These are phyloP conservation scores for Russula brevipes DNA, from an alignment of 768 basidiomycete genomes.

Conservation along the genomic window DNA sequence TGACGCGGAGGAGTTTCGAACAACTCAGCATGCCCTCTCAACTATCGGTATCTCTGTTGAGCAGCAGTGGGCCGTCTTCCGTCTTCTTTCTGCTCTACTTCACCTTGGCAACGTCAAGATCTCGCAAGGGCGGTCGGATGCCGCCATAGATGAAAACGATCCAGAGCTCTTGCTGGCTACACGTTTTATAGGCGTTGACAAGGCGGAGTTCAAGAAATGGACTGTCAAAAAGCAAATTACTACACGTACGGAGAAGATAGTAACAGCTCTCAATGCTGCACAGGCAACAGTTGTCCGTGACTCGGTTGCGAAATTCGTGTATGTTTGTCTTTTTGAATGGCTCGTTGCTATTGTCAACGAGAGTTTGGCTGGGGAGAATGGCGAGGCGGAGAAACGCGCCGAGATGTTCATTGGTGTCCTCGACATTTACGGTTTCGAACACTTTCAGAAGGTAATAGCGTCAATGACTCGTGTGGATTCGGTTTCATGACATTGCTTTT, in stretches of 20 bases:
- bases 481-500: constrained; percentile 3
- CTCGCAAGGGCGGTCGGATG: constrained; percentile 72
- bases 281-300: constrained; percentile 94
- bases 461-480: neutral
- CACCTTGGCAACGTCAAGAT: constrained; percentile 99
- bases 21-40: constrained; percentile 90
- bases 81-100: constrained; percentile 84
- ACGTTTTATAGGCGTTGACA: constrained; percentile 82
- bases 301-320: constrained; percentile 97
- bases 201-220: constrained; percentile 97
- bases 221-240: constrained; percentile 96
- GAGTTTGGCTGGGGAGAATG: constrained; percentile 90
- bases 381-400: constrained; percentile 81
- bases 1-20: constrained; percentile 91
- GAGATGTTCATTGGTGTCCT: constrained; percentile 99
- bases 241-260: constrained; percentile 93
- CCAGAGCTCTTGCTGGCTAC: constrained; percentile 75
- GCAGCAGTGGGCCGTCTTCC: constrained; percentile 97
- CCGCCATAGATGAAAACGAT: constrained; percentile 79
- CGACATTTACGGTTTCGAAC: constrained; percentile 97
- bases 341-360: constrained; percentile 96
- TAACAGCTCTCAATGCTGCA: constrained; percentile 75
- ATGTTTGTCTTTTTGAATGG: constrained; percentile 99
- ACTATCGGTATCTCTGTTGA: constrained; percentile 98
- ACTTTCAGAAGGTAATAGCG: constrained; percentile 78